A percentile compares a stretch with the other conserved stretches of the same genome.
These are phyloP conservation scores for Dendrobium huoshanense DNA, from an alignment of 106 monocot genomes.

Conservation along the genomic window DNA sequence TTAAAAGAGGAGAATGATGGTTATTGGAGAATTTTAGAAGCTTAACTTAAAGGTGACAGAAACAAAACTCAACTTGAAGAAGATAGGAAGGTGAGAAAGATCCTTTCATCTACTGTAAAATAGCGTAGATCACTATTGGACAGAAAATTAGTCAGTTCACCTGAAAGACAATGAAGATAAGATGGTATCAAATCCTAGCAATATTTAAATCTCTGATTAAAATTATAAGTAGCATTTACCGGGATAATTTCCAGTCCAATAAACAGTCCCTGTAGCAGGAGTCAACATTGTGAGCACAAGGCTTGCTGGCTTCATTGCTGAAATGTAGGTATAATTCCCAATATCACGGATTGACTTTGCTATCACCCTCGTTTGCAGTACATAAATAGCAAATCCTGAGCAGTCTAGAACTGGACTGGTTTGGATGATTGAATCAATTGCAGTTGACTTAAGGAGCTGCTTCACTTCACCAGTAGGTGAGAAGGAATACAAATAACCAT, in stretches of 20 bases:
- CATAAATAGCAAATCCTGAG: conserved; percentile 74
- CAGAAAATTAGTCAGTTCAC: conserved; percentile 49
- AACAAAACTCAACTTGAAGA: conserved; percentile 41
- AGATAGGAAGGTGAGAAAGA: conserved; percentile 63
- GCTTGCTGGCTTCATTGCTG: conserved; percentile 47
- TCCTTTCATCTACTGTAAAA: conserved; percentile 57
- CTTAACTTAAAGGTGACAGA: neutral
- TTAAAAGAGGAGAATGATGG: neutral
- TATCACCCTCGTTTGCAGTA: conserved; percentile 52
- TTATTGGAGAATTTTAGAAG: neutral
- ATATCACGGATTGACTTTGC: conserved; percentile 36
- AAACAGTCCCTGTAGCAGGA: conserved; percentile 79
- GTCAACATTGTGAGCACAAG: conserved; percentile 45
- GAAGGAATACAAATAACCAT: conserved; percentile 77
- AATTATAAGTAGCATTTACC: conserved; percentile 28
- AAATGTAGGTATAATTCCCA: conserved; percentile 53
- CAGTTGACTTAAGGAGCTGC: conserved; percentile 53
- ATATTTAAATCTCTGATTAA: neutral
- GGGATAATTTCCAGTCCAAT: conserved; percentile 51
- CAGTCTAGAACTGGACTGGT: conserved; percentile 66
- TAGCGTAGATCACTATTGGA: conserved; percentile 47
- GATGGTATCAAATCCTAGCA: neutral
- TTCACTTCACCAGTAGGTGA: conserved; percentile 59
- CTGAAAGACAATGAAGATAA: conserved; percentile 20
- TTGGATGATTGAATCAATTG: conserved; percentile 53